Percentiles rank a stretch among this genome's conserved stretches.
Conservation (phyloP, 768 basidiomycete genomes). For the Termitomyces sp. region DNA sequence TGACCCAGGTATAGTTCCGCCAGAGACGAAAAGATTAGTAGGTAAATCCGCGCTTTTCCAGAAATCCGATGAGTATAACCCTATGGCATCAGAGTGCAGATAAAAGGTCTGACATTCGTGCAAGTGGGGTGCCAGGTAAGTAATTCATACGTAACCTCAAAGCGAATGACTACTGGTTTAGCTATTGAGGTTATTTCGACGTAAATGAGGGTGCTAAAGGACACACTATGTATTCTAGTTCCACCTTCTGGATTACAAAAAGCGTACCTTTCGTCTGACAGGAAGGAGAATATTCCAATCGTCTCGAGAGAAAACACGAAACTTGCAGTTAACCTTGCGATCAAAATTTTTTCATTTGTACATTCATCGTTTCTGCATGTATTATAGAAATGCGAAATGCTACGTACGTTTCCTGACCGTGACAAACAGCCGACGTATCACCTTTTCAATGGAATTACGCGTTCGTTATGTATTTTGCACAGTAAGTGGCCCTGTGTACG, state of each 20-base stretch:
- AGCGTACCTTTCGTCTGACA: slow-evolving; percentile 24
- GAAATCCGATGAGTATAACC: slow-evolving; percentile 39
- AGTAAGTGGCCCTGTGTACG: slow-evolving; percentile 37
- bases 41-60: slow-evolving; percentile 35
- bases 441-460: slow-evolving; percentile 49
- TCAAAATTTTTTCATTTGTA: neutral
- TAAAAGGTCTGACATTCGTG: slow-evolving; percentile 41
- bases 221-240: slow-evolving; percentile 27
- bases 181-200: slow-evolving; percentile 22
- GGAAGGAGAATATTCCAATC: slow-evolving; percentile 30
- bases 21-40: slow-evolving; percentile 40
- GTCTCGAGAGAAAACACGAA: slow-evolving; percentile 20
- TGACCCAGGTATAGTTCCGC: slow-evolving; percentile 15
- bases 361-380: neutral
- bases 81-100: slow-evolving; percentile 31
- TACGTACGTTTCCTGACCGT: slow-evolving; percentile 42
- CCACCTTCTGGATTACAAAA: slow-evolving; percentile 25
- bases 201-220: neutral
- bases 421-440: slow-evolving; percentile 46
- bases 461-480: slow-evolving; percentile 35
- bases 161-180: slow-evolving; percentile 33
- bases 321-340: slow-evolving; percentile 16
- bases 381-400: neutral
- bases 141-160: neutral
- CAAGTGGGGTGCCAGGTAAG: slow-evolving; percentile 38